phyloP scores from a whole-genome alignment of 1,139 yeast genomes.

The Saccharomyces pastorianus region DNA sequence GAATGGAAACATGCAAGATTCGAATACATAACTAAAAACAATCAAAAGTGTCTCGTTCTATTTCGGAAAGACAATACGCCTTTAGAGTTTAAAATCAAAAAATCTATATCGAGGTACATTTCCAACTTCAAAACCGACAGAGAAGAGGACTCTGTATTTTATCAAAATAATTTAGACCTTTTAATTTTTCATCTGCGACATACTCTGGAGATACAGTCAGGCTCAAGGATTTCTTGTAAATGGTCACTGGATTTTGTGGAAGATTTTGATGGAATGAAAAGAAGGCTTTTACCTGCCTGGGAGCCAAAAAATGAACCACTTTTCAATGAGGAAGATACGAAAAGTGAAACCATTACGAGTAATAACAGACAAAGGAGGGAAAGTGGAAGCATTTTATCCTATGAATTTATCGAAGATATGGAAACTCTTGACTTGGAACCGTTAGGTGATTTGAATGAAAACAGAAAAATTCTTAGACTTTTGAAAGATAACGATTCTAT shows the following conservation, averaged over 20 bases:
- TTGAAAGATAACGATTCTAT: slow-evolving; percentile 66
- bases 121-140: slow-evolving; percentile 54
- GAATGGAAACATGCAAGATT: slow-evolving; percentile 1
- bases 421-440: slow-evolving; percentile 41
- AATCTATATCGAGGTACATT: slow-evolving; percentile 30
- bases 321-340: not conserved
- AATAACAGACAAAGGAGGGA: not conserved
- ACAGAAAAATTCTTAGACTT: slow-evolving; percentile 62
- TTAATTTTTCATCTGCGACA: slow-evolving; percentile 40
- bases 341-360: not conserved
- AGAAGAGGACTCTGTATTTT: slow-evolving; percentile 50
- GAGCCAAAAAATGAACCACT: not conserved
- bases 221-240: slow-evolving; percentile 18
- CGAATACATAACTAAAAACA: not conserved
- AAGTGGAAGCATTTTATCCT: slow-evolving; percentile 1
- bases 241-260: slow-evolving; percentile 60
- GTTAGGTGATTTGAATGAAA: slow-evolving; percentile 48
- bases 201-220: slow-evolving; percentile 28
- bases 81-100: slow-evolving; percentile 15
- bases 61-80: slow-evolving; percentile 13
- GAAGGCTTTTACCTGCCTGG: slow-evolving; percentile 14
- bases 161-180: slow-evolving; percentile 40
- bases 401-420: slow-evolving; percentile 12
- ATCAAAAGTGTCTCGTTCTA: not conserved
- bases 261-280: slow-evolving; percentile 50